Conservation (phyloP, 768 basidiomycete species). For the Boletus patriciae region DNA sequence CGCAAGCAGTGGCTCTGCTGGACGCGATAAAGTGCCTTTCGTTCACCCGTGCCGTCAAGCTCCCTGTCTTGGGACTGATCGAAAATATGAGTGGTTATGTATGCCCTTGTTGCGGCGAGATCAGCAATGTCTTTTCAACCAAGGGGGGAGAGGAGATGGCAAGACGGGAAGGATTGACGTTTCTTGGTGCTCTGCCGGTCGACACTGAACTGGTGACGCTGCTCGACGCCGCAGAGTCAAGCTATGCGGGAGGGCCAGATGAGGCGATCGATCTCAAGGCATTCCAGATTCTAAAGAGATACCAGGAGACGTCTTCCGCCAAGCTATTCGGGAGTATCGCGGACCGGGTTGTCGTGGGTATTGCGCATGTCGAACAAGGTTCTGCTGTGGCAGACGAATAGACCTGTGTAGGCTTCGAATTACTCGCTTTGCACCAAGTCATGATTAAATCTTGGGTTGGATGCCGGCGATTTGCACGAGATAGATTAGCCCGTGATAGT, state of each 20-base stretch:
- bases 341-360: slow-evolving; percentile 38
- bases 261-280: slow-evolving; percentile 28
- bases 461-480: background rate
- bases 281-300: slow-evolving; percentile 59
- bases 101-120: slow-evolving; percentile 95
- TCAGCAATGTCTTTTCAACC: slow-evolving; percentile 92
- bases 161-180: slow-evolving; percentile 63
- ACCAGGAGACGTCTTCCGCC: slow-evolving; percentile 66
- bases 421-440: background rate
- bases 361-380: slow-evolving; percentile 21
- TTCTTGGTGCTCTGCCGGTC: slow-evolving; percentile 88
- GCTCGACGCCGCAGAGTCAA: slow-evolving; percentile 63
- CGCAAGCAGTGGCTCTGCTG: slow-evolving; percentile 93
- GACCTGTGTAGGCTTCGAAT: background rate
- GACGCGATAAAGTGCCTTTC: slow-evolving; percentile 97
- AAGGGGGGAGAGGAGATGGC: slow-evolving; percentile 93
- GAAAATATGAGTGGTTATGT: slow-evolving; percentile 99
- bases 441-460: background rate
- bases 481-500: background rate
- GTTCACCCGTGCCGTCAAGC: slow-evolving; percentile 83
- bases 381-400: slow-evolving; percentile 1
- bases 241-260: slow-evolving; percentile 18
- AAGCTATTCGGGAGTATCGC: slow-evolving; percentile 66
- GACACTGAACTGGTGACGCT: slow-evolving; percentile 88
- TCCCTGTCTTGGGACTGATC: slow-evolving; percentile 88